Conservation (phyloP, 129 eudicot genomes). For the Heracleum sosnowskyi region DNA sequence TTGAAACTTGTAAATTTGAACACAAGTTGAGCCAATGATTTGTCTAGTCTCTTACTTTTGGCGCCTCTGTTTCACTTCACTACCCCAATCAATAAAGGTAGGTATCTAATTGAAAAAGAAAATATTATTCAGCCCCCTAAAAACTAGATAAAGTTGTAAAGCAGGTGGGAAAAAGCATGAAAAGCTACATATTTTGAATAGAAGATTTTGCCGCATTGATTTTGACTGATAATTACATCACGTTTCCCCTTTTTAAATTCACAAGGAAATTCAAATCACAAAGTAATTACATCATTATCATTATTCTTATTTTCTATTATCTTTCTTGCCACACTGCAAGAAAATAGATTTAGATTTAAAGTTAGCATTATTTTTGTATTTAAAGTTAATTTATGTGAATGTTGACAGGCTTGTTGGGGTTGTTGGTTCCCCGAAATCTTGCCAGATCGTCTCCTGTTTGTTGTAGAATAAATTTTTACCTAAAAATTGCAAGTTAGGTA, state of each 20-base stretch:
- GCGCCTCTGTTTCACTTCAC: neutral
- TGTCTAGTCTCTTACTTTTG: neutral
- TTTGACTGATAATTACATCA: neutral
- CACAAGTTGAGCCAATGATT: constrained; percentile 2
- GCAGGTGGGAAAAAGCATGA: neutral
- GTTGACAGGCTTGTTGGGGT: neutral
- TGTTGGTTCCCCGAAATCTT: neutral
- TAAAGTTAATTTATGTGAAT: no score
- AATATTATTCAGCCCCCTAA: neutral
- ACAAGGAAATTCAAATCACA: neutral
- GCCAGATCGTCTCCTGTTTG: neutral
- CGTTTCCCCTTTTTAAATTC: neutral
- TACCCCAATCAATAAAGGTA: neutral
- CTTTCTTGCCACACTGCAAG: no score
- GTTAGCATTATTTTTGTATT: no score
- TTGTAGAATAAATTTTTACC: neutral
- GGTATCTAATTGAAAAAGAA: neutral
- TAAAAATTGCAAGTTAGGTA: no score
- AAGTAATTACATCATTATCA: no score
- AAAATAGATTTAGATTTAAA: no score
- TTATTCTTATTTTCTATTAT: no score
- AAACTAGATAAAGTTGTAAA: neutral
- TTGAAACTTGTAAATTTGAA: neutral
- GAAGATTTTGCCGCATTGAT: neutral
- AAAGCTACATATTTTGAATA: neutral